These are phyloP conservation scores for Fusarium concolor DNA, from an alignment of 2,329 filamentous ascomycete species.

Conservation along the genomic window DNA sequence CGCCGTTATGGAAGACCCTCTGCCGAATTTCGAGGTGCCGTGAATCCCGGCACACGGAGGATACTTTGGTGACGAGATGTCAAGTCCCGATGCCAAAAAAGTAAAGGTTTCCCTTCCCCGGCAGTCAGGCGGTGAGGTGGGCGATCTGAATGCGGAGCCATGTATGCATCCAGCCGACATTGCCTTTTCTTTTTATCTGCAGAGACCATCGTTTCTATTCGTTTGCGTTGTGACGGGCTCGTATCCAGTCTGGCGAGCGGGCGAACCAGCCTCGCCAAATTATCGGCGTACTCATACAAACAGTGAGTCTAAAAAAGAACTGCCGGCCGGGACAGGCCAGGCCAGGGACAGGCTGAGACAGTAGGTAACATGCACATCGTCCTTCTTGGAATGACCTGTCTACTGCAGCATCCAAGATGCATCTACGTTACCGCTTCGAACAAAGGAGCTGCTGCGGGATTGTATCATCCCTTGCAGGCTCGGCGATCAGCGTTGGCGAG, in stretches of 20 bases:
- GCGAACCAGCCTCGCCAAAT: not conserved
- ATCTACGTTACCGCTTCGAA: conserved; percentile 7
- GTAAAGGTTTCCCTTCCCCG: not conserved
- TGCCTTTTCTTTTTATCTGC: conserved; percentile 2
- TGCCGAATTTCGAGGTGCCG: conserved; percentile 10
- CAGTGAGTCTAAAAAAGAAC: conserved; percentile 1
- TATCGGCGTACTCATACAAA: conserved; percentile 5
- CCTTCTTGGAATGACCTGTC: conserved; percentile 10
- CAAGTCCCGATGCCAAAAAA: not conserved
- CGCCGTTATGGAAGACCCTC: conserved; percentile 16
- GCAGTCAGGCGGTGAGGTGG: conserved; percentile 12
- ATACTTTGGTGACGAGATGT: conserved; percentile 4
- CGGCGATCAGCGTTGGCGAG: conserved; percentile 36
- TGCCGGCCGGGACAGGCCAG: conserved; percentile 1
- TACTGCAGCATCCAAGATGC: conserved; percentile 8
- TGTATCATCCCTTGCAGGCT: conserved; percentile 38
- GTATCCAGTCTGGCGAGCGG: not conserved
- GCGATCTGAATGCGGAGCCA: not conserved
- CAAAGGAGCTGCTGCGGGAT: conserved; percentile 22
- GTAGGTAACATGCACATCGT: conserved; percentile 4
- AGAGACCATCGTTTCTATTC: conserved; percentile 11
- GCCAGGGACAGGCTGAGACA: conserved; percentile 7
- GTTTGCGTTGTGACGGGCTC: conserved; percentile 3
- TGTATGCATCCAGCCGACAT: conserved; percentile 7
- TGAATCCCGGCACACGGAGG: conserved; percentile 14